phyloP scores from a whole-genome alignment of 1,284 basidiomycete species.

The Ustilago tritici region DNA sequence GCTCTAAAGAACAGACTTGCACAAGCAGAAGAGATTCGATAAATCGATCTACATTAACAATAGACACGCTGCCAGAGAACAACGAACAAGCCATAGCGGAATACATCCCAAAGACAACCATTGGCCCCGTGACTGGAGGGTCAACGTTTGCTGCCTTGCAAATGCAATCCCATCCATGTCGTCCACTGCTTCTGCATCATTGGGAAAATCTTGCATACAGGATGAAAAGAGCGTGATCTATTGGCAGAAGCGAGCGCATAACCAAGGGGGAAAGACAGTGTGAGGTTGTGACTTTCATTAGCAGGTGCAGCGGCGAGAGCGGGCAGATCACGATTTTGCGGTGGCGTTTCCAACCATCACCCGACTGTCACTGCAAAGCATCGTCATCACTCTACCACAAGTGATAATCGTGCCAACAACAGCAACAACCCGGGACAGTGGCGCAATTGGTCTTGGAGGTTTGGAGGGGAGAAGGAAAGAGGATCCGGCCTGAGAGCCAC shows the following conservation, averaged over 20 bases:
- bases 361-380: constrained; percentile 5
- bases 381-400: constrained; percentile 34
- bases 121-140: constrained; percentile 43
- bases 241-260: constrained; percentile 8
- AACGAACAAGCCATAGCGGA: neutral
- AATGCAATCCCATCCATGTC: neutral
- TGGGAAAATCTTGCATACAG: neutral
- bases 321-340: constrained; percentile 12
- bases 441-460: constrained; percentile 8
- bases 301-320: constrained; percentile 18
- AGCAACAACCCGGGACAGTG: neutral
- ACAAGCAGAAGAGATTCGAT: neutral
- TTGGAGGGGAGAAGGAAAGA: neutral
- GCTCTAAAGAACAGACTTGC: neutral
- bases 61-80: constrained; percentile 16
- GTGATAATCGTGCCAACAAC: constrained; percentile 15
- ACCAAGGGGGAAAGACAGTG: neutral
- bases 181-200: neutral
- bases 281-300: constrained; percentile 15
- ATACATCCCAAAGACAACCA: constrained; percentile 7
- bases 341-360: neutral
- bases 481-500: neutral
- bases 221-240: constrained; percentile 22
- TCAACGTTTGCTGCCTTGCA: constrained; percentile 11
- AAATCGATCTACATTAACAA: constrained; percentile 6